Conservation (phyloP, 495 filamentous ascomycete genomes). For the Lasiosphaeria hispida region DNA sequence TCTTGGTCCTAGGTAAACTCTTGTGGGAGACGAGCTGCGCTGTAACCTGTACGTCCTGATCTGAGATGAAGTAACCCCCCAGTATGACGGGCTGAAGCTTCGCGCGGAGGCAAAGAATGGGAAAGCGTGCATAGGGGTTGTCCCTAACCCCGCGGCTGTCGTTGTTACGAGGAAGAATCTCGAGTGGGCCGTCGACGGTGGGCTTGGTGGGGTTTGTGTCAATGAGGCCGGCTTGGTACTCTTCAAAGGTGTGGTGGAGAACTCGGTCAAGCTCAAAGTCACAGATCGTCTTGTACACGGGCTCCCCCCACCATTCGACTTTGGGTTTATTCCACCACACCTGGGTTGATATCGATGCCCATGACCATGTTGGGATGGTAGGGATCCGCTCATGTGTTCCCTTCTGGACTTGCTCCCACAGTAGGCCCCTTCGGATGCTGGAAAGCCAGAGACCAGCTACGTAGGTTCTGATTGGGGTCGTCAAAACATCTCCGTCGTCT, state of each 20-base stretch:
- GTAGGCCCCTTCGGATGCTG: neutral
- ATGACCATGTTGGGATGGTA: slow-evolving; percentile 14
- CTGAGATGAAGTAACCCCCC: slow-evolving; percentile 2
- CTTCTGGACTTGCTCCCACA: slow-evolving; percentile 8
- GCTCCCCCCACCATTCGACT: neutral
- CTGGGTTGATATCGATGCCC: slow-evolving; percentile 14
- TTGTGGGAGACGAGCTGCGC: neutral
- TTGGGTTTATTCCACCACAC: slow-evolving; percentile 1
- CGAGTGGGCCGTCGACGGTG: neutral
- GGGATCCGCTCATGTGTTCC: slow-evolving; percentile 2
- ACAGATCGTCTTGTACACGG: neutral
- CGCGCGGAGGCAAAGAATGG: slow-evolving; percentile 10
- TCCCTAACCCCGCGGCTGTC: neutral
- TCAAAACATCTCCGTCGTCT: neutral
- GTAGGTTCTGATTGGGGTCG: neutral
- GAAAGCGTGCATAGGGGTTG: slow-evolving; percentile 3
- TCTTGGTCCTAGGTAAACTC: neutral
- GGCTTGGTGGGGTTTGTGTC: neutral
- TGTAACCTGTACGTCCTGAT: slow-evolving; percentile 3
- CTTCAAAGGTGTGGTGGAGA: neutral
- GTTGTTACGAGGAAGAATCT: neutral
- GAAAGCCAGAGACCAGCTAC: slow-evolving; percentile 10
- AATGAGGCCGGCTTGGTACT: too few species aligned
- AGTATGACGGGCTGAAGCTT: slow-evolving; percentile 17
- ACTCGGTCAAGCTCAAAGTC: neutral